Conservation (phyloP, 2,329 filamentous ascomycete genomes). For the Nemania bipapillata region DNA sequence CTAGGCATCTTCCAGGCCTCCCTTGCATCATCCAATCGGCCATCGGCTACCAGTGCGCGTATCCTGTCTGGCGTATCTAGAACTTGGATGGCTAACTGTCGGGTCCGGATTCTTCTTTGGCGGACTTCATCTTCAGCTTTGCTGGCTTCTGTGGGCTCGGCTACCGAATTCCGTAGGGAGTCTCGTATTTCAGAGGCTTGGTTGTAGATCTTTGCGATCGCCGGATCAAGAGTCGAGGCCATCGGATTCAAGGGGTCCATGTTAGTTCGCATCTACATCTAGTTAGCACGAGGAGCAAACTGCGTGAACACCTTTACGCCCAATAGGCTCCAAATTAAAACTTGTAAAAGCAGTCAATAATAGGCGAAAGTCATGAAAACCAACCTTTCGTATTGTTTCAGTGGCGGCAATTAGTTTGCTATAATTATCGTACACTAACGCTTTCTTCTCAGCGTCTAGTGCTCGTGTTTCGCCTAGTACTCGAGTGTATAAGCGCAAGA, state of each 20-base stretch:
- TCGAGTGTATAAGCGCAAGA: constrained; percentile 76
- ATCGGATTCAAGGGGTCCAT: constrained; percentile 83
- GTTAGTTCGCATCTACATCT: constrained; percentile 73
- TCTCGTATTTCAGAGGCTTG: constrained; percentile 67
- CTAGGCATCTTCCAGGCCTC: constrained; percentile 66
- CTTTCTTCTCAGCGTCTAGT: constrained; percentile 94
- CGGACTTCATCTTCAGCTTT: constrained; percentile 52
- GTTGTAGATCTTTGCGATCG: constrained; percentile 78
- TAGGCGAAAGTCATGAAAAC: constrained; percentile 20
- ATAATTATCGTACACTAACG: constrained; percentile 97
- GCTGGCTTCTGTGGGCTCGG: constrained; percentile 58
- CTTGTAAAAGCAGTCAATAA: not conserved
- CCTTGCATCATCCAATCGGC: constrained; percentile 69
- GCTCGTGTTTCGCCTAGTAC: constrained; percentile 84
- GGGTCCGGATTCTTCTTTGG: constrained; percentile 56
- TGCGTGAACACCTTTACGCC: not conserved
- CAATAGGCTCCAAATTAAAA: not conserved
- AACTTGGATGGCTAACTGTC: constrained; percentile 70
- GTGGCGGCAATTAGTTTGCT: constrained; percentile 96
- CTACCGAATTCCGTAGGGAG: constrained; percentile 60
- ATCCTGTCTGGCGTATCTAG: constrained; percentile 70
- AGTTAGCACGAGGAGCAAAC: constrained; percentile 13
- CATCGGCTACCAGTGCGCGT: constrained; percentile 66
- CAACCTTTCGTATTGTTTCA: constrained; percentile 86
- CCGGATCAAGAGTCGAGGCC: constrained; percentile 76